Evolutionary conservation across 345 rosid species (phyloP).

Genomic region (Camelina laxa): DNA sequence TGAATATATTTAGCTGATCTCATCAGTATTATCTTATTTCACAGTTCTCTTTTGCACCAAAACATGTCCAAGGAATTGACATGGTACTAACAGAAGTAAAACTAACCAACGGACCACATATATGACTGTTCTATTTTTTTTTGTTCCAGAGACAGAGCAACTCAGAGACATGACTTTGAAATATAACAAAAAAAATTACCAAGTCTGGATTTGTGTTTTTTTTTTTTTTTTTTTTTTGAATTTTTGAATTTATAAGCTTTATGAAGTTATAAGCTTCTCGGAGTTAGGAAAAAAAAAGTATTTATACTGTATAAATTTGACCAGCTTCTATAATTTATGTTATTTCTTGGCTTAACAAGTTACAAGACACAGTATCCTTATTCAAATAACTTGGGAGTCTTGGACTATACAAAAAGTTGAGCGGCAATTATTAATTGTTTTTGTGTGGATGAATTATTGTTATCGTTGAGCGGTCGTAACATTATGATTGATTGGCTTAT

Average conservation of each 20-base stretch:
- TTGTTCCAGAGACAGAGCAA: neutral
- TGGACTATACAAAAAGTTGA: neutral
- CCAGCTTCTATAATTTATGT: neutral
- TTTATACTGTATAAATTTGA: neutral
- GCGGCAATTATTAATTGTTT: neutral
- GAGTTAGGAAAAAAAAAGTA: neutral
- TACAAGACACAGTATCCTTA: neutral
- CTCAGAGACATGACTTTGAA: neutral
- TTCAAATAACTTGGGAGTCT: neutral
- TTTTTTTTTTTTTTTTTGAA: neutral
- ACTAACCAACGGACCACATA: neutral
- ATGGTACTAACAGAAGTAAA: neutral
- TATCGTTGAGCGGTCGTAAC: neutral
- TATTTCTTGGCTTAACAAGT: neutral
- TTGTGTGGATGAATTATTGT: neutral
- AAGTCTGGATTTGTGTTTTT: neutral
- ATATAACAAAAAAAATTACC: neutral
- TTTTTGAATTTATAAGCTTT: neutral
- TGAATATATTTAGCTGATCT: conserved; percentile 12
- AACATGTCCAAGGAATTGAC: neutral
- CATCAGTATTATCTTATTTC: neutral
- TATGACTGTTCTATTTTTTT: neutral
- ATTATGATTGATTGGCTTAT: neutral
- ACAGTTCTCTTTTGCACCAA: neutral
- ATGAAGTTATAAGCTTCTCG: neutral